Conservation (phyloP, 305 asterid species). For the Solanum hybrid region DNA sequence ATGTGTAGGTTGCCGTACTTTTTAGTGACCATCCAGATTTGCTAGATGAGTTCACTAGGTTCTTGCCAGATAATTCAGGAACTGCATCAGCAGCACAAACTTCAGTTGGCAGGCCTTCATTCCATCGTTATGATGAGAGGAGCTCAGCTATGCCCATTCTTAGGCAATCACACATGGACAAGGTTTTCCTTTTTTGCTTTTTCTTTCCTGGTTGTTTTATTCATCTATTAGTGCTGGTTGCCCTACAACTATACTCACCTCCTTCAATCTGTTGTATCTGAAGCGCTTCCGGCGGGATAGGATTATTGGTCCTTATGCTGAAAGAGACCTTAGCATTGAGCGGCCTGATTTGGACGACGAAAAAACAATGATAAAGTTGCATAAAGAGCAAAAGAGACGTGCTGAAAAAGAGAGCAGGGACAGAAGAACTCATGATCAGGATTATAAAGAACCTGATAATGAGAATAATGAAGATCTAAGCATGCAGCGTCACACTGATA, state of each 20-base stretch:
- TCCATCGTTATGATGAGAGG: constrained; percentile 58
- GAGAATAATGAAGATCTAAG: constrained; percentile 59
- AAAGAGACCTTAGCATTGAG: constrained; percentile 11
- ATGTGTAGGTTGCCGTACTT: constrained; percentile 69
- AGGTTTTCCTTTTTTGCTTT: constrained; percentile 29
- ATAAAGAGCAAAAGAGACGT: constrained; percentile 31
- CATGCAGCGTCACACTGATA: constrained; percentile 57
- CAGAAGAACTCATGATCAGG: constrained; percentile 50
- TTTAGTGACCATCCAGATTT: constrained; percentile 79
- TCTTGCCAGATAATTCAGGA: constrained; percentile 72
- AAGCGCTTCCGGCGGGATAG: constrained; percentile 31
- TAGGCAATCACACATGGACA: constrained; percentile 53
- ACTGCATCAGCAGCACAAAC: constrained; percentile 46
- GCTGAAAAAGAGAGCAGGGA: background rate
- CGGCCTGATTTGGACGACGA: constrained; percentile 21
- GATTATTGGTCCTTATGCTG: constrained; percentile 52
- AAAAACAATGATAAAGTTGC: constrained; percentile 50
- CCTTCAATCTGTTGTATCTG: background rate
- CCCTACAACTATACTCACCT: background rate
- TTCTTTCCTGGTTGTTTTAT: background rate
- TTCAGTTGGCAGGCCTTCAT: constrained; percentile 49
- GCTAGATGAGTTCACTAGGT: constrained; percentile 82
- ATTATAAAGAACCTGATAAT: constrained; percentile 51
- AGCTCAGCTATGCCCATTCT: constrained; percentile 58
- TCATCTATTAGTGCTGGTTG: background rate